These are phyloP conservation scores for Eucalyptus sideroxylon DNA, from an alignment of 345 rosid genomes.

Conservation along the genomic window DNA sequence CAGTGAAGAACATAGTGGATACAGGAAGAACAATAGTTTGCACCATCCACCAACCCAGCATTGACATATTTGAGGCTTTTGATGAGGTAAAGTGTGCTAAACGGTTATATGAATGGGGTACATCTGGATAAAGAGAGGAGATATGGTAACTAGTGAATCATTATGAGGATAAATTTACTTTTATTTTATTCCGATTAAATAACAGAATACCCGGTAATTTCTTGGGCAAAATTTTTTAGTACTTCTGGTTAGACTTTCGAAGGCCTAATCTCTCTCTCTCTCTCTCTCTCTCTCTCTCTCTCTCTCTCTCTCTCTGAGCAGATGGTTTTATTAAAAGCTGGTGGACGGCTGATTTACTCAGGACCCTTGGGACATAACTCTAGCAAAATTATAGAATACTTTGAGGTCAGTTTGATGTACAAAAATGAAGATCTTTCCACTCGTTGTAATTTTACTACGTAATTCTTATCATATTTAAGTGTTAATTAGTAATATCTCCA, in stretches of 20 bases:
- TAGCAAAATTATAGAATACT: conserved; percentile 39
- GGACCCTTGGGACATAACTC: conserved; percentile 60
- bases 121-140: no score
- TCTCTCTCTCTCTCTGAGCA: background rate
- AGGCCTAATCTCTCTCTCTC: background rate
- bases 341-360: conserved; percentile 52
- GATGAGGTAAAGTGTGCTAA: conserved; percentile 39
- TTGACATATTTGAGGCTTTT: conserved; percentile 75
- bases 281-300: background rate
- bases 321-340: conserved; percentile 58
- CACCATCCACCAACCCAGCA: conserved; percentile 82
- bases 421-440: background rate
- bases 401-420: conserved; percentile 35
- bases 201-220: background rate
- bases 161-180: background rate
- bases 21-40: conserved; percentile 81
- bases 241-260: background rate
- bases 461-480: background rate
- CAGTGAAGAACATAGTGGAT: conserved; percentile 60
- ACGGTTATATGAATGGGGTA: no score
- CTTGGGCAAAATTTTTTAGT: background rate
- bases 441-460: background rate
- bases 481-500: background rate
- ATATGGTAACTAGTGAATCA: background rate
- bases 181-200: background rate